Base-by-base conservation (phyloP, 1,284 basidiomycete genomes). In the Apiotrichum siamense region DNA sequence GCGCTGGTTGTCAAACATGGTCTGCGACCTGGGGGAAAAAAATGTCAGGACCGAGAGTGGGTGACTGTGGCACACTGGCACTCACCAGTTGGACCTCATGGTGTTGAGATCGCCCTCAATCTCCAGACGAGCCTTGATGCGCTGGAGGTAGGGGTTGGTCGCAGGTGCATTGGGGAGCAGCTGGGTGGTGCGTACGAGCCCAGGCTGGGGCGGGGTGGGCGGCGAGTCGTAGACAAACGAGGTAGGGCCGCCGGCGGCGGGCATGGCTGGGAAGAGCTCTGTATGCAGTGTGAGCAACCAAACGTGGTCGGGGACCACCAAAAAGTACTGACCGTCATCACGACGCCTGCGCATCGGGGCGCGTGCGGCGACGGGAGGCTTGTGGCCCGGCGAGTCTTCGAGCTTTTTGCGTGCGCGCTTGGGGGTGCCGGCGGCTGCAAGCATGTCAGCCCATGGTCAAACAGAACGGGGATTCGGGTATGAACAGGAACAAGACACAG, bases 11-110 rank as follows among this genome's bases (percentile, higher is more conserved):
- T 66, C 59, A 77, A 77, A 80, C 55, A 80, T 79, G 20, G 78
- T 77, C 37, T 74, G 68, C 17, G 71, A 63, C 73, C 72, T 72
- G 44, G 9, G 24, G n/a, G n/a, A n/a, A n/a, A n/a, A n/a, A n/a
- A 15, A 41, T 23, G 39, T 36, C 7, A 44, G 21, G 3, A 36
- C 10, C n/a, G n/a, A n/a, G n/a, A n/a, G n/a, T n/a, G n/a, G n/a
- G n/a, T n/a, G n/a, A n/a, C n/a, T n/a, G n/a, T n/a, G n/a, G n/a
- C 35, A 33, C 32, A 33, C 33, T n/a, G 12, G 17, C 37, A 64
- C 68, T 60, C 62, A 75, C 79, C 79, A 81, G 12, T 76, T 77
- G 42, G 76, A 67, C 6, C 78, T 76, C 77, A 81, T 78, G 32
- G 69, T 60, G 50, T 72, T 69, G 25, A 80, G 62, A 58, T 80